These are phyloP conservation scores for Macaranga tanarius DNA, from an alignment of 441 rosid genomes.

Conservation along the genomic window DNA sequence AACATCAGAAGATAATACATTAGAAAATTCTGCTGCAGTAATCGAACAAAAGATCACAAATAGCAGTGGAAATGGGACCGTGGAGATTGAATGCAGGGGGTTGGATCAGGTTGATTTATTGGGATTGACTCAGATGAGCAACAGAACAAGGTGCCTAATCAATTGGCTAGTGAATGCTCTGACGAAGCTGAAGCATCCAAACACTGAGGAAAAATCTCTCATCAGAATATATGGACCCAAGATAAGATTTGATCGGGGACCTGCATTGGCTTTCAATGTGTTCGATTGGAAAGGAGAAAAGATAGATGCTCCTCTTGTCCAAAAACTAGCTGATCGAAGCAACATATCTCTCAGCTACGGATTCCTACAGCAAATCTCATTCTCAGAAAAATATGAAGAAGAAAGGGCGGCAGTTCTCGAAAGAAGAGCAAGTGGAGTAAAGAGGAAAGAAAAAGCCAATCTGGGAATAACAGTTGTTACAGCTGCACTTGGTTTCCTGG, in stretches of 20 bases:
- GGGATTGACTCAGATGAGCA: constrained; percentile 56
- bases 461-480: constrained; percentile 64
- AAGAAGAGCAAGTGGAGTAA: constrained; percentile 35
- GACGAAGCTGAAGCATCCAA: constrained; percentile 74
- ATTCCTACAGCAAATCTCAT: constrained; percentile 63
- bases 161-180: constrained; percentile 87
- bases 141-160: constrained; percentile 74
- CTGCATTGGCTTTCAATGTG: constrained; percentile 82
- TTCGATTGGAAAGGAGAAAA: constrained; percentile 84
- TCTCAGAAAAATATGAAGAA: constrained; percentile 54
- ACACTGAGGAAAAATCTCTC: constrained; percentile 42
- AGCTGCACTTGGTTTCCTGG: constrained; percentile 73
- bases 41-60: background rate
- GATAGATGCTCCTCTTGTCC: constrained; percentile 72
- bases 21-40: background rate
- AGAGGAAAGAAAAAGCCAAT: constrained; percentile 36
- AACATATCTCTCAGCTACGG: constrained; percentile 70
- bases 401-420: constrained; percentile 57
- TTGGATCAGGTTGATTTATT: constrained; percentile 75
- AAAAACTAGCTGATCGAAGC: constrained; percentile 82
- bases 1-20: constrained; percentile 25
- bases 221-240: constrained; percentile 83
- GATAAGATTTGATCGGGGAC: constrained; percentile 76
- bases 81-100: constrained; percentile 52
- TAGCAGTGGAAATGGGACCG: constrained; percentile 1